Base-by-base conservation (phyloP, 1,139 yeast genomes). In the Taphrina pruni region DNA sequence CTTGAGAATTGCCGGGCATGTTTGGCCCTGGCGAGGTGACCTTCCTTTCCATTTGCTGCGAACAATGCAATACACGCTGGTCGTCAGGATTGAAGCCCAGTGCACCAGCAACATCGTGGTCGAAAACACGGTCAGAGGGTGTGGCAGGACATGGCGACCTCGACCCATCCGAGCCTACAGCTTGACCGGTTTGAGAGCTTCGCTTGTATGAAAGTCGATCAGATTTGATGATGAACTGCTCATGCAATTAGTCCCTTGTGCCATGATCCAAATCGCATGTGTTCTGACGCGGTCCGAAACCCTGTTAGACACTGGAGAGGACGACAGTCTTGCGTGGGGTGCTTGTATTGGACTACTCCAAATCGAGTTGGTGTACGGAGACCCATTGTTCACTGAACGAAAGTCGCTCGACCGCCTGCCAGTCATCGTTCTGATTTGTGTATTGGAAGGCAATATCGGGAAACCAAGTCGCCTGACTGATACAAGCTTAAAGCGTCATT, bases 91-190 rank as follows among this genome's bases (percentile, higher is more conserved):
- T 32, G n/a, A 50, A 35, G 8, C 55, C 38, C 11, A 54, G 45
- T 12, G 58, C 58, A 11, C 17, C 26, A 14, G 58, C 58, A 6
- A 54, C 26, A 45, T 17, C 48, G 48, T 45, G 48, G 20, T 45
- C 20, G 8, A 45, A 45, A 12, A 7, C 20, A 14, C n/a, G 12
- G 8, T 7, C 48, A 45, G n/a, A 17, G 17, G 9, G 2, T 45
- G n/a, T n/a, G 48, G 48, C 48, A 1, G 48, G 12, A n/a, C 48
- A 12, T n/a, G n/a, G 20, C 8, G 48, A 45, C 20, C 8, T 14
- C 2, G 48, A 45, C 48, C 8, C 20, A n/a, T n/a, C 20, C 8
- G 20, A 7, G 48, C 8, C 48, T 2, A 17, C 1, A 12, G 48
- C n/a, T 12, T 45, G 20, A 12, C n/a, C 48, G 12, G n/a, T 14